Percentiles rank a stretch among this genome's conserved stretches.
Conservation (phyloP, 306 rosid genomes). For the Pyrus communis region DNA sequence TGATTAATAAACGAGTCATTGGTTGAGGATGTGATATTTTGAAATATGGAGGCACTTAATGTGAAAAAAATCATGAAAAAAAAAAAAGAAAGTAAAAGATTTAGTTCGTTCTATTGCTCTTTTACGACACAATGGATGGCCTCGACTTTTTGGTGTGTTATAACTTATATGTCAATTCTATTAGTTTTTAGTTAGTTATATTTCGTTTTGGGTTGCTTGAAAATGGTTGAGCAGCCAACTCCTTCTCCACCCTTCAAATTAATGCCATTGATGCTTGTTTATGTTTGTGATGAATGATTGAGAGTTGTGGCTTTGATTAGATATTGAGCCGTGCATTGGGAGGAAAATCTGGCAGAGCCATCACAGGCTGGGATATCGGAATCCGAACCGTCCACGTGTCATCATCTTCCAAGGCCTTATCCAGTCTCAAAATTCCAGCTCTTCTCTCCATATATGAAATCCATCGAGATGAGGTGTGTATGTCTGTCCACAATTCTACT, state of each 20-base stretch:
- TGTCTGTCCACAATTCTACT: background rate
- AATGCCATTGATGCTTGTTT: background rate
- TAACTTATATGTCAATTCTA: background rate
- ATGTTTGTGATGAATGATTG: background rate
- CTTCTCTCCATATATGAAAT: slow-evolving; percentile 53
- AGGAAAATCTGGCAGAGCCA: slow-evolving; percentile 65
- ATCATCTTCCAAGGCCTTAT: slow-evolving; percentile 34
- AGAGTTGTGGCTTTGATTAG: slow-evolving; percentile 20
- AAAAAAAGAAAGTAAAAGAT: background rate
- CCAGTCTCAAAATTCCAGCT: slow-evolving; percentile 51
- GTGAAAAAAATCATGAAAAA: background rate
- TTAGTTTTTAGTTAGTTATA: background rate
- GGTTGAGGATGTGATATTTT: background rate
- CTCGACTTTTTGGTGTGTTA: background rate
- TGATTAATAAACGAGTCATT: background rate
- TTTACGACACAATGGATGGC: background rate
- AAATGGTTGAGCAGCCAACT: background rate
- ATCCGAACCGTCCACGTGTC: slow-evolving; percentile 46
- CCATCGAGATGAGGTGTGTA: slow-evolving; percentile 75
- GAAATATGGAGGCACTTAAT: background rate
- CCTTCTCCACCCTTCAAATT: background rate
- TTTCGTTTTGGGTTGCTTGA: background rate
- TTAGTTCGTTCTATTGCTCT: background rate
- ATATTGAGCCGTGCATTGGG: slow-evolving; percentile 74
- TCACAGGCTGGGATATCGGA: slow-evolving; percentile 85